Conservation (phyloP, 2,329 filamentous ascomycete genomes). For the Mariannaea elegans region DNA sequence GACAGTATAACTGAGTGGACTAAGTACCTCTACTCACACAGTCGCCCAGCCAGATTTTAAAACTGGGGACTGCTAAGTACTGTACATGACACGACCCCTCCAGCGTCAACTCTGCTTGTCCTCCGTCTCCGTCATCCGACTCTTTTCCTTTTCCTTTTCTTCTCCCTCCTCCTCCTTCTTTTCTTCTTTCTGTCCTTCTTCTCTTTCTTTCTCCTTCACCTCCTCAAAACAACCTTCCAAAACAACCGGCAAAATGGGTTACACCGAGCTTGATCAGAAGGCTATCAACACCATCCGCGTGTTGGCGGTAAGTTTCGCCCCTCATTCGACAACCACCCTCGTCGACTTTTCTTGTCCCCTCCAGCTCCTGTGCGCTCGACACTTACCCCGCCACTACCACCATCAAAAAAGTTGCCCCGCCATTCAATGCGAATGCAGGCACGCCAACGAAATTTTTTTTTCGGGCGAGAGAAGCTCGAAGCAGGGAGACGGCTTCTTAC, state of each 20-base stretch:
- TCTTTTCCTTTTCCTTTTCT: conserved; percentile 36
- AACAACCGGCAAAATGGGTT: conserved; percentile 76
- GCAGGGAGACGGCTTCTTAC: not conserved
- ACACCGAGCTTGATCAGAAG: conserved; percentile 85
- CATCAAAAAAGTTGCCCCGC: conserved; percentile 37
- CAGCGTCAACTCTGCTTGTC: conserved; percentile 38
- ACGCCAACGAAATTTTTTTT: conserved; percentile 15
- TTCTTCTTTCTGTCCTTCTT: conserved; percentile 34
- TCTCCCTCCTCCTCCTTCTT: conserved; percentile 4
- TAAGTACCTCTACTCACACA: conserved; percentile 10
- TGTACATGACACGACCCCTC: conserved; percentile 46
- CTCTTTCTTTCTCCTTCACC: conserved; percentile 32
- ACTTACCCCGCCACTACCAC: conserved; percentile 47
- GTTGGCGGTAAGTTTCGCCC: conserved; percentile 79
- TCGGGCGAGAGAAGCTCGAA: conserved; percentile 20
- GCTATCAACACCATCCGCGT: conserved; percentile 98
- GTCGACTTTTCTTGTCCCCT: conserved; percentile 39
- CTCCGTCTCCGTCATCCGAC: conserved; percentile 39
- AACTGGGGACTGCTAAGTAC: conserved; percentile 41
- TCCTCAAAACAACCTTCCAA: conserved; percentile 34
- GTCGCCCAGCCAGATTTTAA: conserved; percentile 35
- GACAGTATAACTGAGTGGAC: not conserved
- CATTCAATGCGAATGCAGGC: conserved; percentile 29
- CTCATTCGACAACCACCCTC: conserved; percentile 28
- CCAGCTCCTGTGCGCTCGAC: conserved; percentile 44